Evolutionary conservation across 2,329 filamentous ascomycete genomes (phyloP).

Genomic region (Arthrobotrys musiformis): DNA sequence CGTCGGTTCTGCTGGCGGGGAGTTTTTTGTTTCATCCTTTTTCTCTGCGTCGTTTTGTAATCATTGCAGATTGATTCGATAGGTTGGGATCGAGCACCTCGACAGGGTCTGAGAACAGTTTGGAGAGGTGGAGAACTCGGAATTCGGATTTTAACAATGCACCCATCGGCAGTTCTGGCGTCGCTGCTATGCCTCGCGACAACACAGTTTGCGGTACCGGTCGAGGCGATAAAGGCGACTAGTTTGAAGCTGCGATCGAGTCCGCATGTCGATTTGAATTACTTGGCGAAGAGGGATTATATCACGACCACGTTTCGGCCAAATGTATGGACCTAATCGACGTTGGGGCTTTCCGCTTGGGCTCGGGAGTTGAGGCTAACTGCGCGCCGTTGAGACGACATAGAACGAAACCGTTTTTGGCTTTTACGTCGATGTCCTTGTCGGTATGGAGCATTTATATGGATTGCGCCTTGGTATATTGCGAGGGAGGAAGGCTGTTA

Average conservation of each 20-base stretch:
- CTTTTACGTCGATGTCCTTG: slow-evolving; percentile 50
- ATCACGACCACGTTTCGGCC: slow-evolving; percentile 38
- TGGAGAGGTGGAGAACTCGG: neutral
- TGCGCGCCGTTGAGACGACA: neutral
- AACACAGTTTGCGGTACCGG: slow-evolving; percentile 27
- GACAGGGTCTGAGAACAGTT: neutral
- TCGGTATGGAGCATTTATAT: slow-evolving; percentile 23
- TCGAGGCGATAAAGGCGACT: slow-evolving; percentile 23
- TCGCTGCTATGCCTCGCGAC: slow-evolving; percentile 21
- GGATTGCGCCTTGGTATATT: neutral
- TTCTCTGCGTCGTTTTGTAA: neutral
- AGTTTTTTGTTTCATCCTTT: slow-evolving; percentile 19
- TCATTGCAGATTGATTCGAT: neutral
- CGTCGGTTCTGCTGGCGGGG: slow-evolving; percentile 22
- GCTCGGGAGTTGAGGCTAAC: neutral
- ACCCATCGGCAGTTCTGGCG: neutral
- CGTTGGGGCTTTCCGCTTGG: neutral
- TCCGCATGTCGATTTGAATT: slow-evolving; percentile 33
- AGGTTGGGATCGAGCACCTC: neutral
- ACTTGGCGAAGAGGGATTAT: slow-evolving; percentile 46
- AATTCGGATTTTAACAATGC: slow-evolving; percentile 2
- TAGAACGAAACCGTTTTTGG: slow-evolving; percentile 47
- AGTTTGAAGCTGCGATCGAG: slow-evolving; percentile 42
- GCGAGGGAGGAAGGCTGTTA: neutral
- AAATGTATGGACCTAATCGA: slow-evolving; percentile 12